Conservation (phyloP, 2,329 filamentous ascomycete genomes). For the Sporothrix mexicana region DNA sequence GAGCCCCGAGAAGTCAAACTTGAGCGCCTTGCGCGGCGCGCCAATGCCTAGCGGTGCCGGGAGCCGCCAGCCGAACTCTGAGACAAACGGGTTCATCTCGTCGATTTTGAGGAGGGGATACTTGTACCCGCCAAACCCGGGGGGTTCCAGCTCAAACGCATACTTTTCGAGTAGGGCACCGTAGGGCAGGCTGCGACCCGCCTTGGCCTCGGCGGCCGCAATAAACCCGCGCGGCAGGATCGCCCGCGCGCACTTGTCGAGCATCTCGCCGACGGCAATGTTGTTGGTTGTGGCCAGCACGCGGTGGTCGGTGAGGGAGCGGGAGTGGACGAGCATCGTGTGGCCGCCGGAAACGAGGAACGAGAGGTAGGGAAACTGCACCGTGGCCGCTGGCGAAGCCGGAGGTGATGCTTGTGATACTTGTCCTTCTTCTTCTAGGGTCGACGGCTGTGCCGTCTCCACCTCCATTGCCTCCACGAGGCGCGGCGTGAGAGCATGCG, state of each 20-base stretch:
- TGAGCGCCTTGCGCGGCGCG: conserved; percentile 58
- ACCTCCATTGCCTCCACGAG: conserved; percentile 63
- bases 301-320: conserved; percentile 68
- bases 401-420: too few species aligned
- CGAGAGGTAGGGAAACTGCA: conserved; percentile 80
- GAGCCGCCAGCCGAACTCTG: conserved; percentile 65
- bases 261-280: conserved; percentile 84
- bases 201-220: conserved; percentile 46
- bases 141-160: conserved; percentile 64
- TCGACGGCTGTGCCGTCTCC: not conserved
- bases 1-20: conserved; percentile 77
- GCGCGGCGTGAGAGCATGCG: conserved; percentile 86
- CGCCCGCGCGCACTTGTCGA: conserved; percentile 84
- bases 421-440: too few species aligned
- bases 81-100: conserved; percentile 56
- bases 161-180: conserved; percentile 79
- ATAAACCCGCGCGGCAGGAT: conserved; percentile 71
- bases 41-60: conserved; percentile 64
- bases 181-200: conserved; percentile 71
- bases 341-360: conserved; percentile 92
- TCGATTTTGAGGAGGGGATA: conserved; percentile 63
- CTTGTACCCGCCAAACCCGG: conserved; percentile 58
- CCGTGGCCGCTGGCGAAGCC: not conserved
- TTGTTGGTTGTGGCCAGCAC: conserved; percentile 77
- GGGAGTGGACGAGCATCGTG: conserved; percentile 81